These are phyloP conservation scores for Trichoderma koningii DNA, from an alignment of 2,329 filamentous ascomycete species.

Conservation along the genomic window DNA sequence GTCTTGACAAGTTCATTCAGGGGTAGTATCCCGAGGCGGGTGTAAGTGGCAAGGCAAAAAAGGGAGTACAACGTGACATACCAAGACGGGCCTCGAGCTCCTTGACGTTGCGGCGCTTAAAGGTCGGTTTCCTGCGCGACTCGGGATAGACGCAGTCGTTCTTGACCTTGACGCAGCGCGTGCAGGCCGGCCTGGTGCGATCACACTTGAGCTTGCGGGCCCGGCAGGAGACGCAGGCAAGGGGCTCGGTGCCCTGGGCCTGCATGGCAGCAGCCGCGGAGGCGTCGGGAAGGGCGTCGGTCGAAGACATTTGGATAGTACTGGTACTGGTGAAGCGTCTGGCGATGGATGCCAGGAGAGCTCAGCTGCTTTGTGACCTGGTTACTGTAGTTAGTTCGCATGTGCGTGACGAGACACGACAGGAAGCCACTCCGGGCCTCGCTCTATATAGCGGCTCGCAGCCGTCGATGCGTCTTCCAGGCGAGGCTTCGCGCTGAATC, in stretches of 20 bases:
- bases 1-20: background rate
- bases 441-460: constrained; percentile 9
- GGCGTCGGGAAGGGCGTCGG: constrained; percentile 19
- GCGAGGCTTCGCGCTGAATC: background rate
- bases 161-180: constrained; percentile 73
- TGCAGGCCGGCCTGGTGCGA: constrained; percentile 74
- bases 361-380: too few relatives aligned
- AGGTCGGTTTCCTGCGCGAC: constrained; percentile 81
- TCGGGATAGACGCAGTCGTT: constrained; percentile 87
- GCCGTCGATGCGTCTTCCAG: background rate
- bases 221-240: constrained; percentile 82
- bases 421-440: constrained; percentile 10
- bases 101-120: constrained; percentile 87
- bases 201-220: constrained; percentile 88
- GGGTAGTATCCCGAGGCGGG: too few relatives aligned
- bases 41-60: background rate
- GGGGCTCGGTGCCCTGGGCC: constrained; percentile 44
- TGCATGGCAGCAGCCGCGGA: constrained; percentile 9
- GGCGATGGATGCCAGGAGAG: too few relatives aligned
- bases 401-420: background rate
- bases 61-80: constrained; percentile 44
- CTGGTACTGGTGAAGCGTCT: background rate
- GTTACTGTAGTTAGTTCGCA: too few relatives aligned
- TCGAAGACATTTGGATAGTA: constrained; percentile 20
- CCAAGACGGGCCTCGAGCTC: constrained; percentile 84